These are phyloP conservation scores for Saccharomycopsis lassenensis DNA, from an alignment of 805 yeast genomes.

Conservation along the genomic window DNA sequence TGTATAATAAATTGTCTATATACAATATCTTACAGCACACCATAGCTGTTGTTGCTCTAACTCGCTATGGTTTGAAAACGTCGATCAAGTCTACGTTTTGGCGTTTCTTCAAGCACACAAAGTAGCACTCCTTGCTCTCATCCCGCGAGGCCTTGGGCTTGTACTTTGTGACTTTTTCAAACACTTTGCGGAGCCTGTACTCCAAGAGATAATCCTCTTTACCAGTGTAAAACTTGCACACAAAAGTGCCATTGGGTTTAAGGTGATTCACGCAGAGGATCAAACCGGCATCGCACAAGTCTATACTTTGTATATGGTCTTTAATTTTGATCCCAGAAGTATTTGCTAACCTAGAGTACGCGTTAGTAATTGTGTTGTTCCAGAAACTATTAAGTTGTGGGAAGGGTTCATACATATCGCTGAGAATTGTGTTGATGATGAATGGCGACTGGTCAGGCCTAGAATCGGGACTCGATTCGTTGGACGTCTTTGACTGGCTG, in stretches of 20 bases:
- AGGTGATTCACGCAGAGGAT: slow-evolving; percentile 63
- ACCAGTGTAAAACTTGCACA: slow-evolving; percentile 82
- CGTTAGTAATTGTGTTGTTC: slow-evolving; percentile 61
- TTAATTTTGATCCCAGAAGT: slow-evolving; percentile 72
- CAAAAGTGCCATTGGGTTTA: slow-evolving; percentile 57
- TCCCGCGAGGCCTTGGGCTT: slow-evolving; percentile 76
- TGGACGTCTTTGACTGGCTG: background rate
- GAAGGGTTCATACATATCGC: slow-evolving; percentile 76
- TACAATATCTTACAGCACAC: no score
- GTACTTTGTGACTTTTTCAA: slow-evolving; percentile 50
- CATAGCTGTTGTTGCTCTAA: no score
- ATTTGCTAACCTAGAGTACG: slow-evolving; percentile 87
- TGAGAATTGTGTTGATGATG: slow-evolving; percentile 34
- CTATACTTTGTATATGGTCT: slow-evolving; percentile 78
- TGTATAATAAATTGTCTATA: no score
- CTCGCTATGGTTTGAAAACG: no score
- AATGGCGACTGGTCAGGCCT: background rate
- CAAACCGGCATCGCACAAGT: slow-evolving; percentile 79
- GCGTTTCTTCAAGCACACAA: slow-evolving; percentile 65
- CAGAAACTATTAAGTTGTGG: slow-evolving; percentile 40
- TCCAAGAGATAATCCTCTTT: slow-evolving; percentile 62
- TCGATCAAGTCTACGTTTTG: no score
- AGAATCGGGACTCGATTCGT: background rate
- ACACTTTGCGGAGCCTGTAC: slow-evolving; percentile 42
- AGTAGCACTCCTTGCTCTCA: slow-evolving; percentile 76